These are phyloP conservation scores for Aureobasidium zeae DNA, from an alignment of 2,329 filamentous ascomycete genomes.

Conservation along the genomic window DNA sequence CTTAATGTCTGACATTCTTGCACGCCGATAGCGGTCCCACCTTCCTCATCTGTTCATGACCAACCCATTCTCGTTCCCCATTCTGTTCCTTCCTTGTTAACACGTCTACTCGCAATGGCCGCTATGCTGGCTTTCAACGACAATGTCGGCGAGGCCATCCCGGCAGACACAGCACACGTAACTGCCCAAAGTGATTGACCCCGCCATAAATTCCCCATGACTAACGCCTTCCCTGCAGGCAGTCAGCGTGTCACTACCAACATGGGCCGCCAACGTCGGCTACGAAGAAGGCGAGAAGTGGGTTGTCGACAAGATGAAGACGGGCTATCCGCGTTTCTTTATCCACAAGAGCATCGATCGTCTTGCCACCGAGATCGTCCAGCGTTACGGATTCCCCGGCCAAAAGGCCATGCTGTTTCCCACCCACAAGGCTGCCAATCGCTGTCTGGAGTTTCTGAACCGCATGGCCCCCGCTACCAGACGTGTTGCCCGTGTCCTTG, in stretches of 20 bases:
- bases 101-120: too few relatives aligned
- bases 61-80: too few relatives aligned
- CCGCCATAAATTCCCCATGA: too few relatives aligned
- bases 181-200: too few relatives aligned
- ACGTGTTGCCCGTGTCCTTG: constrained; percentile 46
- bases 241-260: constrained; percentile 89
- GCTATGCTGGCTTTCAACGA: constrained; percentile 26
- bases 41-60: neutral
- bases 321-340: constrained; percentile 92
- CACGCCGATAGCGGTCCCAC: neutral
- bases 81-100: too few relatives aligned
- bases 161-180: constrained; percentile 70
- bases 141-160: constrained; percentile 57
- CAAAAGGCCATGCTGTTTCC: constrained; percentile 76
- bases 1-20: constrained; percentile 7
- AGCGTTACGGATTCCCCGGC: constrained; percentile 48
- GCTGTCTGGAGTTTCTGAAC: constrained; percentile 66
- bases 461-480: constrained; percentile 46
- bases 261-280: constrained; percentile 81
- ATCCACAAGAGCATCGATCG: constrained; percentile 73
- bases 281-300: constrained; percentile 89
- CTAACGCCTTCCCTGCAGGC: constrained; percentile 50
- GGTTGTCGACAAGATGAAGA: constrained; percentile 77
- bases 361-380: constrained; percentile 59
- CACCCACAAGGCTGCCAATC: constrained; percentile 55